These are phyloP conservation scores for Lentinula boryana DNA, from an alignment of 768 basidiomycete genomes.

Conservation along the genomic window DNA sequence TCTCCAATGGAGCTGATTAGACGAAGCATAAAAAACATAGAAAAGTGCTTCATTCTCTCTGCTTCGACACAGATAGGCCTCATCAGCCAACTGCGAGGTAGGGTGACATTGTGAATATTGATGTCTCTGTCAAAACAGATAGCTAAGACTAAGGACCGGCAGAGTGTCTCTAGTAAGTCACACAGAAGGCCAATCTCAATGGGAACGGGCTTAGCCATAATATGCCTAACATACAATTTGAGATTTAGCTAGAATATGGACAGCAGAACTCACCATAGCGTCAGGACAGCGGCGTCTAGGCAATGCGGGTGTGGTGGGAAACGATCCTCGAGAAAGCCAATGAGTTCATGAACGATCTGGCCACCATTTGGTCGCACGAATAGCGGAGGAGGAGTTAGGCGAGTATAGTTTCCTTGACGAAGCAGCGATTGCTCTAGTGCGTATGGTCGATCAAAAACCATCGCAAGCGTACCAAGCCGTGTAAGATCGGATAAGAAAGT, in stretches of 20 bases:
- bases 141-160: conserved; percentile 33
- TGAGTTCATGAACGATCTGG: conserved; percentile 15
- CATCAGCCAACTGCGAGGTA: conserved; percentile 51
- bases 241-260: neutral
- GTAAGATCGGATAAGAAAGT: conserved; percentile 35
- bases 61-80: conserved; percentile 15
- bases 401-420: conserved; percentile 22
- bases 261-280: neutral
- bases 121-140: conserved; percentile 14
- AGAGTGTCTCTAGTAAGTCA: conserved; percentile 43
- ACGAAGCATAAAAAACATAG: conserved; percentile 5
- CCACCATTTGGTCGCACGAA: conserved; percentile 11
- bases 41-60: conserved; percentile 10
- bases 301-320: neutral
- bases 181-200: conserved; percentile 46
- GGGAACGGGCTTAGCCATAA: conserved; percentile 28
- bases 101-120: conserved; percentile 37
- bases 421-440: conserved; percentile 26
- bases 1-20: conserved; percentile 11
- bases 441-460: conserved; percentile 27
- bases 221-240: conserved; percentile 28
- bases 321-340: conserved; percentile 4
- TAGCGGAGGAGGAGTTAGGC: conserved; percentile 8
- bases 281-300: neutral
- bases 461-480: conserved; percentile 29